Conservation (phyloP, 306 rosid species). For the Quercus engelmannii region DNA sequence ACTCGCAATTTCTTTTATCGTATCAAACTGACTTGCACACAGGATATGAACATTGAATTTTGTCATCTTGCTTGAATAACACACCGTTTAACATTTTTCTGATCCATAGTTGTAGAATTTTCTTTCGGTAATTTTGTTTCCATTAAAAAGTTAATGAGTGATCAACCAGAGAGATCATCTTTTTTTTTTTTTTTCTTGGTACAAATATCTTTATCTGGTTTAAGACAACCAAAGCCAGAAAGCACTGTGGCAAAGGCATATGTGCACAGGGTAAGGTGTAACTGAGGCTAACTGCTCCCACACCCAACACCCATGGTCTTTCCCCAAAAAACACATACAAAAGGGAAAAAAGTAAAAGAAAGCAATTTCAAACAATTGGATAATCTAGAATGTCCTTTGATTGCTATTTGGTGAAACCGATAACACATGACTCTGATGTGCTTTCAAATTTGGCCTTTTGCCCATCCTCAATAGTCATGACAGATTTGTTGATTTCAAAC, state of each 20-base stretch:
- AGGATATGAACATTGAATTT: not conserved
- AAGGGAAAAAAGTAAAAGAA: not conserved
- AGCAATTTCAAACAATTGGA: not conserved
- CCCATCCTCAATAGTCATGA: conserved; percentile 1
- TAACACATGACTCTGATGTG: not conserved
- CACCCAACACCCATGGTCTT: not conserved
- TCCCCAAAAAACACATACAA: not conserved
- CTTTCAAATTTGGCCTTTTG: not conserved
- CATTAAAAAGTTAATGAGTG: not conserved
- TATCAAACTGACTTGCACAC: not conserved
- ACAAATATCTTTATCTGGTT: not conserved
- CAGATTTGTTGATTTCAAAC: not conserved
- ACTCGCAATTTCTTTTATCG: not conserved
- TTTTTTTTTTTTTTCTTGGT: too few species aligned
- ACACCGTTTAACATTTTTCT: not conserved
- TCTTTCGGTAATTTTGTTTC: not conserved
- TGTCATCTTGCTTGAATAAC: not conserved
- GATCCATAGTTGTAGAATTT: not conserved
- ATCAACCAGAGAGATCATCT: not conserved
- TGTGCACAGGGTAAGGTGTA: not conserved
- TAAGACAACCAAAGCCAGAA: not conserved
- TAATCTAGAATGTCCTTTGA: not conserved
- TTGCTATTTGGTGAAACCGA: not conserved
- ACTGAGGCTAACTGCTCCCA: not conserved
- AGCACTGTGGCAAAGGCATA: not conserved